Percentiles rank a stretch among this genome's conserved stretches.
These are phyloP conservation scores for Alternaria angustiovoidea DNA, from an alignment of 2,329 filamentous ascomycete genomes.

Conservation along the genomic window DNA sequence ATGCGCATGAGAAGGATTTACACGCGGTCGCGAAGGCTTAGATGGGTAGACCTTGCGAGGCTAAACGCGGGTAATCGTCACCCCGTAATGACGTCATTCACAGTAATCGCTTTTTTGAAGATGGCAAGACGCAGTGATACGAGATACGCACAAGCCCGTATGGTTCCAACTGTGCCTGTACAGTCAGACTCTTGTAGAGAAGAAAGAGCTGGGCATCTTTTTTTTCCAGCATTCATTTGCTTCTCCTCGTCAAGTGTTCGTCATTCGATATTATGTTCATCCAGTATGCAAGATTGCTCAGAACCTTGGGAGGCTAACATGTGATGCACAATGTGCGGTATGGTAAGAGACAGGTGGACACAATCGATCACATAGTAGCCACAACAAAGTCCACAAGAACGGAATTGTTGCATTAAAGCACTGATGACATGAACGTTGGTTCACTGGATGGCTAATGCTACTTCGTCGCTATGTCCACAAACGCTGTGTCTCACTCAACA, in stretches of 20 bases:
- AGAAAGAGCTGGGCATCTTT: not conserved
- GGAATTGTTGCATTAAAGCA: not conserved
- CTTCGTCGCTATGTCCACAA: not conserved
- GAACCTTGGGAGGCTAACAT: not conserved
- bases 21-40: not conserved
- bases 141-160: not conserved
- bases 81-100: not conserved
- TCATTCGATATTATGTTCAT: not conserved
- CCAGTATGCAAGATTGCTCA: not conserved
- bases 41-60: constrained; percentile 5
- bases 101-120: not conserved
- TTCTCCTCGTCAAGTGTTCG: not conserved
- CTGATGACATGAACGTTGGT: not conserved
- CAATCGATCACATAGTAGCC: not conserved
- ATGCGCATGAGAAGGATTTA: not conserved
- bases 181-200: too few relatives aligned
- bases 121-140: not conserved
- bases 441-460: not conserved
- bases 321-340: not conserved
- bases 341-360: not conserved
- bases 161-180: not conserved
- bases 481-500: constrained; percentile 24
- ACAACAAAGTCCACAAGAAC: not conserved
- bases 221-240: not conserved
- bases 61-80: not conserved